Evolutionary conservation across 73 alveolate species (phyloP), one percentile per base, ranked within the genome.

Genomic region (Durusdinium trenchii): DNA sequence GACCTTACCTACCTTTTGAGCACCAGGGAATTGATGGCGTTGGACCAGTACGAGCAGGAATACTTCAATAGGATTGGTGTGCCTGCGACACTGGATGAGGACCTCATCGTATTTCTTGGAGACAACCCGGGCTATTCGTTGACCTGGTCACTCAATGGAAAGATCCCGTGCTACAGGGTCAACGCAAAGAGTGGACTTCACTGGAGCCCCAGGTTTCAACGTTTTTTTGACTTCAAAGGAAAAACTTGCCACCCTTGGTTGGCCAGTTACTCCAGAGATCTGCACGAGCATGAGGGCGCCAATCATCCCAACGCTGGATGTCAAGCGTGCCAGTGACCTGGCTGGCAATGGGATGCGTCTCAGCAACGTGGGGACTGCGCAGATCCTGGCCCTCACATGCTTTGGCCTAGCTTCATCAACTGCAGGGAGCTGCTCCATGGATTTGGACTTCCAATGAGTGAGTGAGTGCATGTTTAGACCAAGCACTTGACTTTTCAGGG

Each of bases 311-410:
- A 64, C 90, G 6, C 3, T 46, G 67, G 90, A 79, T 18, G 46
- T 79, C 46, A 79, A 79, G 43, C 42, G 90, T 5, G 61, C 90
- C 43, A 20, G 46, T 18, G 90, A 79, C 69, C 64, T 79, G 64
- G 67, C 67, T 23, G 90, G 90, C 28, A 79, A 79, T 32, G 6
- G 64, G 46, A 79, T 79, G 90, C 90, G 46, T 30, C 46, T 79
- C n/a, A 12, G 42, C 43, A 79, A 79, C 43, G 1, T 32, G 0
- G 90, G 90, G 3, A 64, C 30, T 43, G 57, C 23, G 64, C 90
- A 79, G 45, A 43, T 47, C 0, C 5, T 79, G 3, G 90, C 47
- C 6, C 28, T 79, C 18, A 16, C 42, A 42, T 6, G 40, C 64
- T 45, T 79, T 47, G 45, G 90, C 20, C 90, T 64, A 23, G 51